phyloP scores from a whole-genome alignment of 768 basidiomycete genomes.

The Lentinula raphanica region DNA sequence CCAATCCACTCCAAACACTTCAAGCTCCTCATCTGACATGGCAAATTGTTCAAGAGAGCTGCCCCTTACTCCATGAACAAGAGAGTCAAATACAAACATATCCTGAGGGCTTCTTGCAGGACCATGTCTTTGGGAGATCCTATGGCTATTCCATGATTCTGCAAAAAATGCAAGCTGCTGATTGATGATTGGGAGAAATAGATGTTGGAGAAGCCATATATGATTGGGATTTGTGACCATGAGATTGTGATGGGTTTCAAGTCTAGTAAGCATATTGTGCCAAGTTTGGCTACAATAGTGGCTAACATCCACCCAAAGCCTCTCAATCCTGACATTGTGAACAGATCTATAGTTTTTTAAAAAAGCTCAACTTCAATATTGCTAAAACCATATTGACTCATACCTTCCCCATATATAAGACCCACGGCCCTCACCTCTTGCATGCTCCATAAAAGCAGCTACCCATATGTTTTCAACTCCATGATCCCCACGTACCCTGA shows the following conservation, averaged over 20 bases:
- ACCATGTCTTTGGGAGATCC: too few species aligned
- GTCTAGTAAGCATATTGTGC: conserved; percentile 18
- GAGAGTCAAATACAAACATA: too few species aligned
- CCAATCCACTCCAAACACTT: conserved; percentile 14
- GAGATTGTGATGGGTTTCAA: conserved; percentile 17
- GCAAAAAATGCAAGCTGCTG: background rate
- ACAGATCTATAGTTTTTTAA: background rate
- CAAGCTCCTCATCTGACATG: conserved; percentile 6
- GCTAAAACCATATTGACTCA: background rate
- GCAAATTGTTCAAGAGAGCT: background rate
- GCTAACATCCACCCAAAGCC: too few species aligned
- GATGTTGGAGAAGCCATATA: too few species aligned
- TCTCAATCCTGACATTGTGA: too few species aligned
- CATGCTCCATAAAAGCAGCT: conserved; percentile 24
- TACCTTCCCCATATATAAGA: conserved; percentile 35
- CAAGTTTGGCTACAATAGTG: conserved; percentile 12
- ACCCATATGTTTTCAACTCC: conserved; percentile 33
- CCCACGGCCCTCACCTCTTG: conserved; percentile 13
- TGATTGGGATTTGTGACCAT: conserved; percentile 6
- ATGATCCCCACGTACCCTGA: conserved; percentile 30
- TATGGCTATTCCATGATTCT: too few species aligned
- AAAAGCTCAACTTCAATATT: background rate
- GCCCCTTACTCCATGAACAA: background rate
- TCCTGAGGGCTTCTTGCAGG: too few species aligned
- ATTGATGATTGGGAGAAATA: conserved; percentile 19